Percentiles rank a stretch among this genome's conserved stretches.
Evolutionary conservation across 78 protist species (phyloP).

Genomic region (Capsaspora owczarzaki): DNA sequence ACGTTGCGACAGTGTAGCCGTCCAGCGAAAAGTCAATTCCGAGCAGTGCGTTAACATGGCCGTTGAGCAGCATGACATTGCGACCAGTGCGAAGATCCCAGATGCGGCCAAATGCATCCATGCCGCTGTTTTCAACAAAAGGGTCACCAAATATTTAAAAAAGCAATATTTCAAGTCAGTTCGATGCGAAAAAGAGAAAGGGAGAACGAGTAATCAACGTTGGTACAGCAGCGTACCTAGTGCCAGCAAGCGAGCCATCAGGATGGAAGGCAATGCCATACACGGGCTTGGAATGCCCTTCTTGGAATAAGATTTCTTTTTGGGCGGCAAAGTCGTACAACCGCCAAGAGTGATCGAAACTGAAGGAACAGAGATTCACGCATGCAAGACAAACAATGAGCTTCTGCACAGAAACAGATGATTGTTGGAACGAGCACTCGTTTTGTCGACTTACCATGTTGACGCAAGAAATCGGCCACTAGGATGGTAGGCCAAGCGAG

Average conservation of each 20-base stretch:
- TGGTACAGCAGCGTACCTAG: no score
- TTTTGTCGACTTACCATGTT: no score
- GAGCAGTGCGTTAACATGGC: conserved; percentile 58
- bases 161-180: no score
- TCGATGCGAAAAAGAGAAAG: no score
- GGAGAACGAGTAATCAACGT: no score
- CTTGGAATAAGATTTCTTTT: conserved; percentile 47
- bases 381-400: no score
- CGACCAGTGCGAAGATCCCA: conserved; percentile 76
- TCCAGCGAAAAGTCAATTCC: conserved; percentile 59
- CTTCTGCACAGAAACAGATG: no score
- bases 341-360: conserved; percentile 56
- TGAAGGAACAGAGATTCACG: no score
- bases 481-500: conserved; percentile 17
- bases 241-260: conserved; percentile 58
- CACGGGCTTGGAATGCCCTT: conserved; percentile 57
- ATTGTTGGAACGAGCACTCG: no score
- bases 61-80: conserved; percentile 41
- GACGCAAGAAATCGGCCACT: neutral
- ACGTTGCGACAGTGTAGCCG: conserved; percentile 55
- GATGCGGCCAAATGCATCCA: conserved; percentile 44
- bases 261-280: conserved; percentile 49
- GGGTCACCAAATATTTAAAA: no score
- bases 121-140: no score
- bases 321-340: conserved; percentile 49